A percentile compares a stretch with the other conserved stretches of the same genome.
Conservation (phyloP, 2,329 filamentous ascomycete species). For the Apiospora koreana region DNA sequence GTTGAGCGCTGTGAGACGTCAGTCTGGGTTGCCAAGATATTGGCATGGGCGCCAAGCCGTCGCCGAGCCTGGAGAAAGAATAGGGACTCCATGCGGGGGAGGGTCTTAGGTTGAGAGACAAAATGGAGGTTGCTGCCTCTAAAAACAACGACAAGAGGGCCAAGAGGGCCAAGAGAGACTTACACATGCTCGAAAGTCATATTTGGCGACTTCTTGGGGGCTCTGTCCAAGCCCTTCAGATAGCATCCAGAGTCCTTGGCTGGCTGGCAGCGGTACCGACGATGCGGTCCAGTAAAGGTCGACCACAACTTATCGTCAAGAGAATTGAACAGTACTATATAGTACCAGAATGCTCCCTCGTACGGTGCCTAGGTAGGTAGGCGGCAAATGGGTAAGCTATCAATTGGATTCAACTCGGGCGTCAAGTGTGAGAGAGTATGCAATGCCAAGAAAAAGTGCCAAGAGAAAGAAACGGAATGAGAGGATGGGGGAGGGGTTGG, state of each 20-base stretch:
- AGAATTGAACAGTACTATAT: background rate
- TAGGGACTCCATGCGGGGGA: background rate
- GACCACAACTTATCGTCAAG: background rate
- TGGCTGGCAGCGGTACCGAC: background rate
- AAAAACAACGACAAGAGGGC: background rate
- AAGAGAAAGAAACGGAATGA: slow-evolving; percentile 9
- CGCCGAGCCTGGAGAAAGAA: background rate
- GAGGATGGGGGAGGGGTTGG: background rate
- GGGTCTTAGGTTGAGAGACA: background rate
- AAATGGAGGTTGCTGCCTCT: background rate
- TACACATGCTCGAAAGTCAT: slow-evolving; percentile 19
- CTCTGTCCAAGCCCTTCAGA: slow-evolving; percentile 7
- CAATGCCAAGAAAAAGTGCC: slow-evolving; percentile 4
- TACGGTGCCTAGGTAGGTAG: too few species aligned
- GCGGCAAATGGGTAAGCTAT: background rate
- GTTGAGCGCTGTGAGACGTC: slow-evolving; percentile 36
- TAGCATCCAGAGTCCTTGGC: background rate
- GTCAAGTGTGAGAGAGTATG: background rate
- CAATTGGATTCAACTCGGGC: background rate
- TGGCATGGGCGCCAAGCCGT: slow-evolving; percentile 34
- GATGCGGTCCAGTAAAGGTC: background rate
- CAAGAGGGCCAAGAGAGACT: background rate
- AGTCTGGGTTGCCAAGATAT: slow-evolving; percentile 33
- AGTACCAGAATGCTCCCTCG: background rate
- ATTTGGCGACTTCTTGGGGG: slow-evolving; percentile 11